Conservation (phyloP, 225 moss, liverwort and hornwort genomes). For the Straminergon stramineum region DNA sequence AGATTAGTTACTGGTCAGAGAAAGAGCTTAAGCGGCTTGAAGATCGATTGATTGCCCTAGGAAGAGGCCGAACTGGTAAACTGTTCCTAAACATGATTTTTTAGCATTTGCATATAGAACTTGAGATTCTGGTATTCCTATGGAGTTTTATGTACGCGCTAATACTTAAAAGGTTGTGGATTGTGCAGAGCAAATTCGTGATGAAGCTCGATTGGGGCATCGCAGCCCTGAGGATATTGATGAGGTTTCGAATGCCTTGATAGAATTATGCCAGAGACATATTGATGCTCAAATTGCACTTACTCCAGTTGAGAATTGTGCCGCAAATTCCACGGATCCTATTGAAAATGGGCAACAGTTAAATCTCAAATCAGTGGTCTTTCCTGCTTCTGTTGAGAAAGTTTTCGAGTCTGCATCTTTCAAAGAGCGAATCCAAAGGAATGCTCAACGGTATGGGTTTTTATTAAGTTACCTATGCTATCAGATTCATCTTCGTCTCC, state of each 20-base stretch:
- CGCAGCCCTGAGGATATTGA: slow-evolving; percentile 35
- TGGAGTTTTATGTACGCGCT: neutral
- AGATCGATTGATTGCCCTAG: slow-evolving; percentile 37
- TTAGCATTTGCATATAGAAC: neutral
- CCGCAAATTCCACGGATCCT: neutral
- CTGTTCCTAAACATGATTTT: neutral
- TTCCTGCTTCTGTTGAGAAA: slow-evolving; percentile 18
- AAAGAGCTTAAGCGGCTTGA: slow-evolving; percentile 42
- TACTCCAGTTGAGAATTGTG: neutral
- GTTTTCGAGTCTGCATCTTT: slow-evolving; percentile 12
- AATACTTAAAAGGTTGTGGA: neutral
- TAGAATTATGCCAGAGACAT: slow-evolving; percentile 10
- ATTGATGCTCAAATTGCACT: neutral
- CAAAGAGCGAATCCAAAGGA: slow-evolving; percentile 17
- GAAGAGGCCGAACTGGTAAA: slow-evolving; percentile 25
- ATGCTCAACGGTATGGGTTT: slow-evolving; percentile 18
- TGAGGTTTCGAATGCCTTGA: slow-evolving; percentile 24
- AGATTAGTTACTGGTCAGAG: slow-evolving; percentile 25
- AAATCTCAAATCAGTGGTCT: neutral
- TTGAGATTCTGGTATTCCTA: neutral
- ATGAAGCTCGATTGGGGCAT: slow-evolving; percentile 30
- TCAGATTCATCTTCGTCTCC: neutral
- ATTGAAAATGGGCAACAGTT: neutral
- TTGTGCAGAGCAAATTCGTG: slow-evolving; percentile 42
- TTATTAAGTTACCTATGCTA: neutral